Conservation (phyloP, 768 basidiomycete species). For the Russula vinacea region DNA sequence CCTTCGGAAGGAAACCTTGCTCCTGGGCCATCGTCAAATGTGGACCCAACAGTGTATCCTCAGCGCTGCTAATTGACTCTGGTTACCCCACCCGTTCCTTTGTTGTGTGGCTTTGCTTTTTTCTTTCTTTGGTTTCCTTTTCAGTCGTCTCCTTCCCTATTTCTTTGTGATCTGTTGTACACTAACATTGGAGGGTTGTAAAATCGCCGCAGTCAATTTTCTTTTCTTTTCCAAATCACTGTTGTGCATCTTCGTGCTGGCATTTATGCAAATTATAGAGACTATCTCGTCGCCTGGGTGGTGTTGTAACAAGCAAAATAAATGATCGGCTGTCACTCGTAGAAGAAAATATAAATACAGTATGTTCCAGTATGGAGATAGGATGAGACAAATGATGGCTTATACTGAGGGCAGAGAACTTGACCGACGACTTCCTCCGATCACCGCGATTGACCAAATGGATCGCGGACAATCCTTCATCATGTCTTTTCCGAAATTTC, state of each 20-base stretch:
- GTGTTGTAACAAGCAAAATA: neutral
- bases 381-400: neutral
- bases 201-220: conserved; percentile 19
- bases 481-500: too few species aligned
- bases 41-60: conserved; percentile 22
- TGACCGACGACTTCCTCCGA: neutral
- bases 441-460: too few species aligned
- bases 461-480: too few species aligned
- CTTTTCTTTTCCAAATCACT: neutral
- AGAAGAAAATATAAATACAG: conserved; percentile 2
- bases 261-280: conserved; percentile 29
- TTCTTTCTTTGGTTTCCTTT: conserved; percentile 13
- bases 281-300: conserved; percentile 10
- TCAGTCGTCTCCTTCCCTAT: conserved; percentile 14
- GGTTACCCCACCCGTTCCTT: conserved; percentile 17
- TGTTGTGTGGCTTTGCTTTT: neutral
- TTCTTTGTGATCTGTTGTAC: conserved; percentile 26
- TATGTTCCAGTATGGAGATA: neutral
- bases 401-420: neutral
- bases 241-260: conserved; percentile 22
- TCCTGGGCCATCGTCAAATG: conserved; percentile 1
- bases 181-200: conserved; percentile 29
- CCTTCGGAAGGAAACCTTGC: conserved; percentile 26
- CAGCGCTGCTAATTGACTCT: conserved; percentile 28
- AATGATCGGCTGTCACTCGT: neutral